Evolutionary conservation across 768 basidiomycete genomes (phyloP).

Genomic region (Leccinum longicurvipes): DNA sequence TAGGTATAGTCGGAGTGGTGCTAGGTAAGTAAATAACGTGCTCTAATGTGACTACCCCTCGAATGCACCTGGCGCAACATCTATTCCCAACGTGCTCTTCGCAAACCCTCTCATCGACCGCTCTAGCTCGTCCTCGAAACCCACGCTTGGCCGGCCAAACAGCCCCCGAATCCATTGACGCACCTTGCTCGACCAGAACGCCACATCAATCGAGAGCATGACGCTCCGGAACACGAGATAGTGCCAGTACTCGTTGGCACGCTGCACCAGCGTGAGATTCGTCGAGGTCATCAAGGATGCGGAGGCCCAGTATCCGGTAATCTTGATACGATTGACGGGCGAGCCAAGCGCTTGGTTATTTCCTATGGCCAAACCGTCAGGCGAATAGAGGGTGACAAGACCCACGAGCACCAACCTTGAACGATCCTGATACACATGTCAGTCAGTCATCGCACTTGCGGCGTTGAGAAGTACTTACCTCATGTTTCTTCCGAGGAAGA

Average conservation of each 20-base stretch:
- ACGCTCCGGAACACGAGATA: conserved; percentile 61
- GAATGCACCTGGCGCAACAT: conserved; percentile 59
- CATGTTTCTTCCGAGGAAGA: conserved; percentile 78
- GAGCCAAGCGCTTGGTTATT: conserved; percentile 84
- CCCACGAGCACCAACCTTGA: conserved; percentile 27
- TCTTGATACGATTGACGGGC: conserved; percentile 87
- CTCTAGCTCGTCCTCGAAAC: conserved; percentile 84
- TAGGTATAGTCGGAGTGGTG: too few species aligned
- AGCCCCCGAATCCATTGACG: conserved; percentile 44
- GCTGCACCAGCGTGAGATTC: conserved; percentile 39
- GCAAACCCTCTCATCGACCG: conserved; percentile 69
- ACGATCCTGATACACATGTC: conserved; percentile 28
- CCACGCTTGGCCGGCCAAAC: conserved; percentile 41
- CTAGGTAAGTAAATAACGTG: too few species aligned
- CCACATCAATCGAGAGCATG: conserved; percentile 67
- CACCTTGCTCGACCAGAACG: conserved; percentile 62
- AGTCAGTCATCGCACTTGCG: background rate
- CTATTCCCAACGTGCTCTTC: conserved; percentile 76
- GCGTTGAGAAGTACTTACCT: conserved; percentile 36
- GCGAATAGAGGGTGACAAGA: background rate
- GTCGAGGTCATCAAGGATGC: conserved; percentile 51
- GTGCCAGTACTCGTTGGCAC: conserved; percentile 51
- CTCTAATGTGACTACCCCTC: too few species aligned
- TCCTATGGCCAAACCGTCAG: conserved; percentile 32
- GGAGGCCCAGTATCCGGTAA: conserved; percentile 82